phyloP scores from a whole-genome alignment of 2,329 filamentous ascomycete species.

The Trichoderma atroviride region DNA sequence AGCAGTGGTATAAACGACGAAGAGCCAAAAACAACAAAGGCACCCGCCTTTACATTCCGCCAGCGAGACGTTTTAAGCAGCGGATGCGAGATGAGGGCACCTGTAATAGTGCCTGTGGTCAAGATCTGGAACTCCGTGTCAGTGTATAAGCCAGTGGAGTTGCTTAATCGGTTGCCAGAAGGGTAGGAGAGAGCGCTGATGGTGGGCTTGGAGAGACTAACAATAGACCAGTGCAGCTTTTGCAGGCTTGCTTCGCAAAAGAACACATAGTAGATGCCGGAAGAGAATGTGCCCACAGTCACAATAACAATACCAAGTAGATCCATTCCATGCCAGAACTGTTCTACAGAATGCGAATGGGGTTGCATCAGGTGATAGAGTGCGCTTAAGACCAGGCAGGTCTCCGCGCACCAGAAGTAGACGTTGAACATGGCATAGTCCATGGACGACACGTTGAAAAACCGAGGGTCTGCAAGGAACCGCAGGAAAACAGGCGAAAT shows the following conservation, averaged over 20 bases:
- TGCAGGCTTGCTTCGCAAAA: conserved; percentile 11
- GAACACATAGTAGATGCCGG: conserved; percentile 16
- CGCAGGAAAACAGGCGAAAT: background rate
- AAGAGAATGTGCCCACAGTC: conserved; percentile 11
- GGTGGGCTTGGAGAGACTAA: background rate
- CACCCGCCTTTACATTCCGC: conserved; percentile 16
- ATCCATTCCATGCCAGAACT: conserved; percentile 17
- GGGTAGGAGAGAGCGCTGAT: no score
- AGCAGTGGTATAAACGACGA: conserved; percentile 12
- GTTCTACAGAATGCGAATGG: background rate
- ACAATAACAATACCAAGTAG: conserved; percentile 15
- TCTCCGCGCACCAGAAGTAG: conserved; percentile 6
- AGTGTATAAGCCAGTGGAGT: background rate
- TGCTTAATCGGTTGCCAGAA: background rate
- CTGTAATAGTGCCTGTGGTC: conserved; percentile 2
- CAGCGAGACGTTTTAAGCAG: conserved; percentile 8
- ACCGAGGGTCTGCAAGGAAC: background rate
- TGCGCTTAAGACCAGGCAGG: conserved; percentile 2
- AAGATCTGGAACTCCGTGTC: background rate
- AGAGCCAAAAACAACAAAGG: conserved; percentile 16
- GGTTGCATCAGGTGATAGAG: conserved; percentile 18
- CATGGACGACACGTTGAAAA: conserved; percentile 1
- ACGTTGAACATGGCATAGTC: conserved; percentile 9
- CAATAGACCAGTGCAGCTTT: conserved; percentile 15
- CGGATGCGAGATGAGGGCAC: conserved; percentile 8